Conservation (phyloP, 2,329 filamentous ascomycete genomes). For the Ascochyta fabae region DNA sequence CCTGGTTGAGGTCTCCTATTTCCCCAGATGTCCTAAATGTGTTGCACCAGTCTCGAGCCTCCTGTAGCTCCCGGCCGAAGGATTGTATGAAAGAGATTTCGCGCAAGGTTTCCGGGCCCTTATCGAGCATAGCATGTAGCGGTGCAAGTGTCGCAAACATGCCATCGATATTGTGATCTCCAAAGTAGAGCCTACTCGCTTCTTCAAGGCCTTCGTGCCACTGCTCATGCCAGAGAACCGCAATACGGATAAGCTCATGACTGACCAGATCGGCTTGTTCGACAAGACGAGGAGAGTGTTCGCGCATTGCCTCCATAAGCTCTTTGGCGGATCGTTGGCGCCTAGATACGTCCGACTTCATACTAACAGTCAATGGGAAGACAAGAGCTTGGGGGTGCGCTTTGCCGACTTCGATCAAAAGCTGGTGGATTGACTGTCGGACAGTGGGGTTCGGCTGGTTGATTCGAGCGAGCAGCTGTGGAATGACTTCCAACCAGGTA, state of each 20-base stretch:
- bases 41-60: conserved; percentile 94
- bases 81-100: conserved; percentile 98
- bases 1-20: conserved; percentile 93
- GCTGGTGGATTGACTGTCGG: conserved; percentile 86
- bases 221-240: conserved; percentile 96
- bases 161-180: conserved; percentile 94
- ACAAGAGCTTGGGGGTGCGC: conserved; percentile 95
- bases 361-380: conserved; percentile 95
- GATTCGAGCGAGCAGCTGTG: conserved; percentile 95
- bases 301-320: conserved; percentile 98
- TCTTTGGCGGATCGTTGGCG: conserved; percentile 86
- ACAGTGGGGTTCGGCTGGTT: conserved; percentile 93
- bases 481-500: conserved; percentile 98
- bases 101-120: conserved; percentile 87
- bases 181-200: conserved; percentile 94
- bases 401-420: conserved; percentile 90
- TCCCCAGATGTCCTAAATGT: conserved; percentile 90
- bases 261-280: conserved; percentile 96
- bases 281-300: conserved; percentile 89
- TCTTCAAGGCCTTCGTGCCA: conserved; percentile 99
- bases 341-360: conserved; percentile 89
- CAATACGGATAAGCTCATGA: conserved; percentile 94
- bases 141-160: conserved; percentile 94
- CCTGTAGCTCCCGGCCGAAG: conserved; percentile 92
- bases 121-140: conserved; percentile 88